Base-by-base conservation (phyloP, 441 rosid genomes). In the Mallotus japonicus region DNA sequence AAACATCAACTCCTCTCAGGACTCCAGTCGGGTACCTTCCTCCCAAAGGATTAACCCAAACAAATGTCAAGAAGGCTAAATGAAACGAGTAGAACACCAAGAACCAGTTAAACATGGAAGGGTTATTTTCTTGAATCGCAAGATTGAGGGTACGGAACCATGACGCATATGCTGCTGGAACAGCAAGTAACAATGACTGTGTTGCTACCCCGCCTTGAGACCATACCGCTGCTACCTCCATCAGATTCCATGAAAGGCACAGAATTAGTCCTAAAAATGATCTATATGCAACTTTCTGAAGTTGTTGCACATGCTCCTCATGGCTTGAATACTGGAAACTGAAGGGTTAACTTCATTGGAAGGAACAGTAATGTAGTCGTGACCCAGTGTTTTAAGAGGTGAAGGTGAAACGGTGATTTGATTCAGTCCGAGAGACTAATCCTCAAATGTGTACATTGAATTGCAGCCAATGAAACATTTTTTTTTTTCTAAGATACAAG, bases 101-200 rank as follows among this genome's bases (percentile, higher is more conserved):
- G 51, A 65, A 76, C 20, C 20, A 5, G 2, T 61, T 6, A 37
- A 67, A 19, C 13, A 0, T 19, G 9, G 44, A 42, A 51, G 40
- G n/a, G 22, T 46, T 50, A 22, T 60, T 24, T 40, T 46, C 65
- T 17, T 15, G 61, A 15, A 74, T 2, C 5, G 47, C 68, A 15
- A 20, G 63, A 15, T 14, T 6, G 17, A 73, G 76, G 24, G 28
- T 6, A 5, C 65, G 63, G 37, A 24, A n/a, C 76, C 71, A 73
- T 4, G 57, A 6, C 11, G 8, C 34, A 24, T 50, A 4, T 1
- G 70, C 63, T 14, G 56, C 56, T 14, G 70, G 46, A 56, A 73
- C 16, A n/a, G 76, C 76, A 1, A 73, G 28, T 24, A 40, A 40
- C 17, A 73, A 28, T 6, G 10, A 15, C 9, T 20, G 13, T 65